A percentile compares a stretch with the other conserved stretches of the same genome.
phyloP scores from a whole-genome alignment of 768 basidiomycete species.

The Leccinum aurantiacum region DNA sequence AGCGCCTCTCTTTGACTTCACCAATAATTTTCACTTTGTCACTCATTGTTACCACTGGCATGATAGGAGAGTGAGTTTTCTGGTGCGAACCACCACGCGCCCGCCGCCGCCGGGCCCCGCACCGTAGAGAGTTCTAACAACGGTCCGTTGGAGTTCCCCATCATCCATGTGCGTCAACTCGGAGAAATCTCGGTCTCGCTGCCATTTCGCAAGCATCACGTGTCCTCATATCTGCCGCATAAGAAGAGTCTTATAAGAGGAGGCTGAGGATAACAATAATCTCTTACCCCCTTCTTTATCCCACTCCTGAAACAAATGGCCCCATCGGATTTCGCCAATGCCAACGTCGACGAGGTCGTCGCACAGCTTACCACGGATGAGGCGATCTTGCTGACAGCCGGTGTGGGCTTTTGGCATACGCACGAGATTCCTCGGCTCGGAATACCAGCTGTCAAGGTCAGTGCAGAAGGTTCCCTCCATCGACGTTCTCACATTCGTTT shows the following conservation, averaged over 20 bases:
- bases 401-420: conserved; percentile 79
- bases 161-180: not conserved
- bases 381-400: conserved; percentile 68
- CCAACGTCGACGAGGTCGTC: conserved; percentile 58
- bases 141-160: not conserved
- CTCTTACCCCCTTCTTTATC: conserved; percentile 3
- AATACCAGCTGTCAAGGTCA: conserved; percentile 67
- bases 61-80: not conserved
- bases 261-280: not conserved
- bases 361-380: conserved; percentile 72
- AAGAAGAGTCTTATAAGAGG: not conserved
- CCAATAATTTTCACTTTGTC: too few species aligned
- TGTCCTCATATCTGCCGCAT: conserved; percentile 10
- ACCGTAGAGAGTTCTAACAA: not conserved
- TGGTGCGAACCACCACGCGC: not conserved
- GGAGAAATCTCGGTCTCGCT: conserved; percentile 14
- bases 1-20: not conserved
- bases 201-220: conserved; percentile 16
- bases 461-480: conserved; percentile 9
- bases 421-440: conserved; percentile 62
- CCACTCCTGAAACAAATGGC: conserved; percentile 42
- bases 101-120: not conserved
- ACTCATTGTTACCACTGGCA: too few species aligned
- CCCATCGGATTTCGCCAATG: conserved; percentile 68
- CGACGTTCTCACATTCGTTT: conserved; percentile 3